These are phyloP conservation scores for Viridothelium virens DNA, from an alignment of 495 filamentous ascomycete species.

Conservation along the genomic window DNA sequence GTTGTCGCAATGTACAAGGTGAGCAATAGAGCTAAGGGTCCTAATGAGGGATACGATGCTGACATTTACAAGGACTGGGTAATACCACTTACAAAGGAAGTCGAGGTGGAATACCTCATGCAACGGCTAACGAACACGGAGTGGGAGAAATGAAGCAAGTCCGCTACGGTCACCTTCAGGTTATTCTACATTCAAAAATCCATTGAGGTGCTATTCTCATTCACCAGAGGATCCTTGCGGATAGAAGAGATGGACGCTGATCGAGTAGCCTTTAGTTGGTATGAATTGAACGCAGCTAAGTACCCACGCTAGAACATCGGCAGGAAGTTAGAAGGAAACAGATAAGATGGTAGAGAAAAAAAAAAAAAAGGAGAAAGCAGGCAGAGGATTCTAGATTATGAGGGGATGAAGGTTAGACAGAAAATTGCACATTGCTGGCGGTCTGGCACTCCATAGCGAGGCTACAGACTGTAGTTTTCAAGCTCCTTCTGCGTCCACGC, in stretches of 20 bases:
- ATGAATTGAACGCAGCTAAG: too few species aligned
- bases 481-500: constrained; percentile 38
- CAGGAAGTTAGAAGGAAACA: too few species aligned
- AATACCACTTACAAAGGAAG: constrained; percentile 92
- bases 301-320: too few species aligned
- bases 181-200: neutral
- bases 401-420: neutral
- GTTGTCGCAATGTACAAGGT: constrained; percentile 92
- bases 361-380: too few species aligned
- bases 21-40: constrained; percentile 19
- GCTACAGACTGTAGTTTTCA: constrained; percentile 16
- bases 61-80: constrained; percentile 62
- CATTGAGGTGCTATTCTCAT: neutral
- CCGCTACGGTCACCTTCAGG: too few species aligned
- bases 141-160: constrained; percentile 43
- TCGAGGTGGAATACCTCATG: constrained; percentile 97
- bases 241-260: too few species aligned
- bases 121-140: constrained; percentile 68
- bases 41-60: constrained; percentile 19
- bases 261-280: too few species aligned
- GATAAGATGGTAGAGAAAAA: too few species aligned
- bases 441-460: neutral
- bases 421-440: neutral
- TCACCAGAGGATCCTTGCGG: too few species aligned
- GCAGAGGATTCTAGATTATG: too few species aligned